Base-by-base conservation (phyloP, 805 yeast species). In the Grigorovia yakushimaensis region DNA sequence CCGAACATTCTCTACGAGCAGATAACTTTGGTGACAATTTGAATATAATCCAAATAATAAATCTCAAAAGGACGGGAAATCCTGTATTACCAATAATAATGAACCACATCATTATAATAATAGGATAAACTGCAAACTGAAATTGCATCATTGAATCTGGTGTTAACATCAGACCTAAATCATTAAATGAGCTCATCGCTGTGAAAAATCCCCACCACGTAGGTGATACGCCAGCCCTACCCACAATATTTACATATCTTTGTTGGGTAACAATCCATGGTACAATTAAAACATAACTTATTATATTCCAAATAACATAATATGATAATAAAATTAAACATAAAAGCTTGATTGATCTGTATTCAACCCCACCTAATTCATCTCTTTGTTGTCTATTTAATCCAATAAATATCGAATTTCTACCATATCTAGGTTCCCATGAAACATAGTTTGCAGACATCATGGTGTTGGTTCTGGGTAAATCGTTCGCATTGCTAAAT, bases 351-450 rank as follows among this genome's bases (percentile, higher is more conserved):
- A 85, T 73, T 0, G 98, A 86, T 40, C 97, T 74, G 61, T 93
- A 93, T 60, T 91, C 98, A 15, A 93, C 96, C 38, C 98, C 98
- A 33, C 98, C 98, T 35, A 91, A 69, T 61, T 91, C 98, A 49
- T 84, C 93, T 58, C 87, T 87, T 62, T 93, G 97, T 21, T 76
- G 82, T 36, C 80, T 86, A 3, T 87, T 79, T 41, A 91, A 64
- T 13, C 84, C 84, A 2, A 88, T 84, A 69, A 91, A 91, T 0
- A 89, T 81, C 0, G 98, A 91, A 64, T 93, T 93, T 62, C 96
- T 75, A n/a, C 96, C 98, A 23, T 91, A 75, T 0, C 89, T 84
- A 3, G 97, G 96, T 36, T 76, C 75, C 87, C 94, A 88, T 0
- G 97, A 88, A 21, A 91, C 69, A 56, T 88, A 93, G 49, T 76